Percentiles rank a stretch among this genome's conserved stretches.
Evolutionary conservation across 441 rosid species (phyloP).

Genomic region (Daphne laureola): DNA sequence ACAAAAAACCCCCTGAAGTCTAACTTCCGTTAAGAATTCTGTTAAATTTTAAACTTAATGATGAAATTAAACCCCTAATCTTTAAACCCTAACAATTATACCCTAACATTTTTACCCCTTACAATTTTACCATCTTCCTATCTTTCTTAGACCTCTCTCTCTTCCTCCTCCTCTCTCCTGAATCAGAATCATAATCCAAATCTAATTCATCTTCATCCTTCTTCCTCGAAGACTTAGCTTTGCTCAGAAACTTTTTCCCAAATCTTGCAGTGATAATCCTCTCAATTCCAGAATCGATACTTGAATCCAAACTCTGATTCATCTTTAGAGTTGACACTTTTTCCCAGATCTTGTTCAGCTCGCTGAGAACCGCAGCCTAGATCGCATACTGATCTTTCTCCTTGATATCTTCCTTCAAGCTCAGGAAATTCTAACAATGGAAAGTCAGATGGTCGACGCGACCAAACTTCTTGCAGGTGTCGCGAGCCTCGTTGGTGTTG

Average conservation of each 20-base stretch:
- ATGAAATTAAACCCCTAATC: too few species aligned
- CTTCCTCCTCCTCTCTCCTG: conserved; percentile 39
- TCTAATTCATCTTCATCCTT: conserved; percentile 38
- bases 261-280: conserved; percentile 67
- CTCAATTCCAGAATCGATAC: conserved; percentile 81
- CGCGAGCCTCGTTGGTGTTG: conserved; percentile 79
- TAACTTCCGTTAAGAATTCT: too few species aligned
- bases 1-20: too few species aligned
- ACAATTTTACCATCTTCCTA: too few species aligned
- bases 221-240: conserved; percentile 32
- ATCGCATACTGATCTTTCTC: conserved; percentile 52
- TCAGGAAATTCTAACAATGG: conserved; percentile 84
- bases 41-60: too few species aligned
- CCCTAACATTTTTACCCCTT: too few species aligned
- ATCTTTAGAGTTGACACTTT: conserved; percentile 50
- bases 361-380: conserved; percentile 53
- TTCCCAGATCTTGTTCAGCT: conserved; percentile 66
- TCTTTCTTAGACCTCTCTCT: conserved; percentile 60
- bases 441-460: conserved; percentile 87
- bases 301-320: conserved; percentile 71
- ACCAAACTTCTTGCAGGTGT: conserved; percentile 81
- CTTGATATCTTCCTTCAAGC: conserved; percentile 56
- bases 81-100: too few species aligned
- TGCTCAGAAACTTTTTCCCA: conserved; percentile 45
- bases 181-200: conserved; percentile 38